Conservation (phyloP, 257 asterid genomes). For the Paraleonurus japonicus region DNA sequence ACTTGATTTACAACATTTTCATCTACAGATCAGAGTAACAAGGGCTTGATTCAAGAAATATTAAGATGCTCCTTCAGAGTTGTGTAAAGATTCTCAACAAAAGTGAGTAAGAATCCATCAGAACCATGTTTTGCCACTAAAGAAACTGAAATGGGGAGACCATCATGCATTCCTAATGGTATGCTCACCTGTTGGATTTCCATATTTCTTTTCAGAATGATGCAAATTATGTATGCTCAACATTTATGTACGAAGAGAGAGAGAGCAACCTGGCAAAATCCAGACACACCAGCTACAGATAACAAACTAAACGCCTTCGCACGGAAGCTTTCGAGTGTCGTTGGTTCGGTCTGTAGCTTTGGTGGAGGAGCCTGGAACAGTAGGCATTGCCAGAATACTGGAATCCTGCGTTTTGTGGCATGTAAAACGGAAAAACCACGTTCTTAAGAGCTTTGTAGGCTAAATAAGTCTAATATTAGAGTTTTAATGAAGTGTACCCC, state of each 20-base stretch:
- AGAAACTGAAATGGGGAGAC: conserved; percentile 73
- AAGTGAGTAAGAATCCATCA: conserved; percentile 62
- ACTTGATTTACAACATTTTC: background rate
- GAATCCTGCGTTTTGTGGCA: conserved; percentile 38
- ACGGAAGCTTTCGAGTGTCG: conserved; percentile 61
- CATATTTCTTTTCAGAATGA: background rate
- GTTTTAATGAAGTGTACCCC: conserved; percentile 43
- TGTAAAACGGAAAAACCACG: background rate
- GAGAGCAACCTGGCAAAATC: conserved; percentile 76
- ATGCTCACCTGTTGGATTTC: conserved; percentile 62
- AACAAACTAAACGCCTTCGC: conserved; percentile 81
- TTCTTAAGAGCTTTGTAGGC: too few relatives aligned
- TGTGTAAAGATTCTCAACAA: conserved; percentile 47
- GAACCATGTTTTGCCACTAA: conserved; percentile 79
- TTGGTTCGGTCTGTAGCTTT: conserved; percentile 61
- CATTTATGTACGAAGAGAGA: background rate
- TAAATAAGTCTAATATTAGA: background rate
- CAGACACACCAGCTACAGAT: conserved; percentile 89
- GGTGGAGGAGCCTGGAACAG: conserved; percentile 94
- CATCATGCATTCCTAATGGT: conserved; percentile 65
- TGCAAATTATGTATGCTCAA: background rate
- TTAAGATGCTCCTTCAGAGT: conserved; percentile 32
- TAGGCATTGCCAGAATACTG: conserved; percentile 79
- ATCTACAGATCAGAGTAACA: background rate
- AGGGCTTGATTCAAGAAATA: background rate